phyloP scores from a whole-genome alignment of 2,329 filamentous ascomycete species.

The Phaeoacremonium minimum region DNA sequence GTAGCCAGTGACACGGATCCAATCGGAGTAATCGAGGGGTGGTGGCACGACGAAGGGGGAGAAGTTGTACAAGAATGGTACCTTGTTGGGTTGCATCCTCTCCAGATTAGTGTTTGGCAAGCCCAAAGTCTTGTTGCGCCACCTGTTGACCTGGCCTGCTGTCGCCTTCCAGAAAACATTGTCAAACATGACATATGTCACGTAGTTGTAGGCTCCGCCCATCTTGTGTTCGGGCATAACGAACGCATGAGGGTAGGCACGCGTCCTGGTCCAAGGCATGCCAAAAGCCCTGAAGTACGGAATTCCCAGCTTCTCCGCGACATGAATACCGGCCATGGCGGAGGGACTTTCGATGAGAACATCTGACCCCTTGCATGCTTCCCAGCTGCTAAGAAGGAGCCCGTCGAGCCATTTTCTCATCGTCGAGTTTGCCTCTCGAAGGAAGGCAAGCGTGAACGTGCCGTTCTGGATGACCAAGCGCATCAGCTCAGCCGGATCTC shows the following conservation, averaged over 20 bases:
- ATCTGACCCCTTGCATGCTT: conserved; percentile 80
- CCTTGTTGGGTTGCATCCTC: conserved; percentile 92
- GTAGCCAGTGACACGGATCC: conserved; percentile 95
- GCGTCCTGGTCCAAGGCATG: conserved; percentile 97
- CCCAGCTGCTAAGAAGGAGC: conserved; percentile 75
- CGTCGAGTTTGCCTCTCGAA: conserved; percentile 79
- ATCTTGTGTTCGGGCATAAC: conserved; percentile 89
- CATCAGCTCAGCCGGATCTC: conserved; percentile 93
- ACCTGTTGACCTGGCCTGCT: conserved; percentile 84
- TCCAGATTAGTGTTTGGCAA: conserved; percentile 78
- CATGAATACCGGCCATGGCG: conserved; percentile 96
- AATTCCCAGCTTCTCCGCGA: conserved; percentile 86
- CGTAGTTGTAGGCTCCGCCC: conserved; percentile 91
- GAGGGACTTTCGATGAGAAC: conserved; percentile 92
- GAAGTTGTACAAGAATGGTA: conserved; percentile 98
- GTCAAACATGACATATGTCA: conserved; percentile 95
- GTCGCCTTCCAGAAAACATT: conserved; percentile 96
- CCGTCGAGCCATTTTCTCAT: conserved; percentile 96
- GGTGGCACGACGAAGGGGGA: conserved; percentile 90
- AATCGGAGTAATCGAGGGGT: conserved; percentile 92
- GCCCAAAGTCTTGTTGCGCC: conserved; percentile 77
- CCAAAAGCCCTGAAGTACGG: conserved; percentile 97
- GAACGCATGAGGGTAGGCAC: conserved; percentile 95
- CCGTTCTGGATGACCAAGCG: conserved; percentile 93
- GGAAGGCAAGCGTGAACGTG: conserved; percentile 90